phyloP scores from a whole-genome alignment of 768 basidiomycete species.

The Suillus cothurnatus region DNA sequence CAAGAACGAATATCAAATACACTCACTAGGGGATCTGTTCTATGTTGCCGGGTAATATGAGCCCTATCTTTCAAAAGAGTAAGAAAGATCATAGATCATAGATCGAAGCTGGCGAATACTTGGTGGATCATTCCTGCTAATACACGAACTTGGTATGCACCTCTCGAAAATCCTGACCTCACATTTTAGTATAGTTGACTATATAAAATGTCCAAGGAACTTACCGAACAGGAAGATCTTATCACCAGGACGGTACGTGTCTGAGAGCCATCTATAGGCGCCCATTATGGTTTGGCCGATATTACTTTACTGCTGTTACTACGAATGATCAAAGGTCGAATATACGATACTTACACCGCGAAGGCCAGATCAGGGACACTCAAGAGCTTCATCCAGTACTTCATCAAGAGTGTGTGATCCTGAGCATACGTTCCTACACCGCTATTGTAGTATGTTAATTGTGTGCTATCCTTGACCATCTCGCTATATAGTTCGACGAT shows the following conservation, averaged over 20 bases:
- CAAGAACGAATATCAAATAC: not conserved
- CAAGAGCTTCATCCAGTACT: conserved; percentile 25
- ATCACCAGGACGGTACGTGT: conserved; percentile 41
- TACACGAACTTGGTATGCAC: conserved; percentile 47
- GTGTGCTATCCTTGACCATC: conserved; percentile 33
- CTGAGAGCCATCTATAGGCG: conserved; percentile 45
- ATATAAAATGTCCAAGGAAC: not conserved
- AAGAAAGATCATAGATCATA: not conserved
- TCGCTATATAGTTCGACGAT: conserved; percentile 42
- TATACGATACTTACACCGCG: conserved; percentile 33
- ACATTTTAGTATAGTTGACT: conserved; percentile 7
- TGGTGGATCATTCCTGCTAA: conserved; percentile 48
- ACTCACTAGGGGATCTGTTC: conserved; percentile 43
- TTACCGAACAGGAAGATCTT: conserved; percentile 44
- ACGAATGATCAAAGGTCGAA: not conserved
- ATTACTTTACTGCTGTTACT: not conserved
- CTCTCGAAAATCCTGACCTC: conserved; percentile 45
- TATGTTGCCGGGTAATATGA: conserved; percentile 43
- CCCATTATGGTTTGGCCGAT: conserved; percentile 31
- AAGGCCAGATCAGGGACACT: conserved; percentile 37
- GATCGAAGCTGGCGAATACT: conserved; percentile 20
- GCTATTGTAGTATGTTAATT: conserved; percentile 44
- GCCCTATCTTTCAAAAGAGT: conserved; percentile 35
- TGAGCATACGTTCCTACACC: conserved; percentile 41
- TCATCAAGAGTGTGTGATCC: conserved; percentile 15